Percentiles rank a stretch among this genome's conserved stretches.
Conservation (phyloP, 441 rosid species). For the Aleurites moluccanus region DNA sequence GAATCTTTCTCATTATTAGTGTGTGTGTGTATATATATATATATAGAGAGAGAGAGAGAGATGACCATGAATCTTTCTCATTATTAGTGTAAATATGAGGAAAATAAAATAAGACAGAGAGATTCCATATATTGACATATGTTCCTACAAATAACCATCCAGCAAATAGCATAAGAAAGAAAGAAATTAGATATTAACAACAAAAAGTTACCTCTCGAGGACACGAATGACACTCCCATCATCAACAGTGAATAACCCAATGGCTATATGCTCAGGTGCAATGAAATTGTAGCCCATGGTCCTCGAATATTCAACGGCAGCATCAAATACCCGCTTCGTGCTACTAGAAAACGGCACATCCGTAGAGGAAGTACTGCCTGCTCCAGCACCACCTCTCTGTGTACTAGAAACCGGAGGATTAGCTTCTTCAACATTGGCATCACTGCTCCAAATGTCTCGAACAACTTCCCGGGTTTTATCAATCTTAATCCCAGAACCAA, state of each 20-base stretch:
- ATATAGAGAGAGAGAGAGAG: no score
- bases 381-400: slow-evolving; percentile 24
- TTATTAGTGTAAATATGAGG: no score
- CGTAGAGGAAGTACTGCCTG: slow-evolving; percentile 36
- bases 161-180: not conserved
- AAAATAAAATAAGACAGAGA: not conserved
- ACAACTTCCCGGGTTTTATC: slow-evolving; percentile 73
- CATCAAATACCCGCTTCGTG: slow-evolving; percentile 85
- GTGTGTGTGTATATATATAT: no score
- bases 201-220: slow-evolving; percentile 55
- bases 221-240: slow-evolving; percentile 83
- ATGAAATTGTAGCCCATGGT: slow-evolving; percentile 74
- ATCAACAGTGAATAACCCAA: slow-evolving; percentile 82
- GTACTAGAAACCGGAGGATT: slow-evolving; percentile 27
- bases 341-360: slow-evolving; percentile 75
- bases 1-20: not conserved
- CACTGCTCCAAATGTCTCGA: slow-evolving; percentile 51
- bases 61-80: no score
- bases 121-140: not conserved
- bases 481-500: slow-evolving; percentile 63
- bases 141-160: not conserved
- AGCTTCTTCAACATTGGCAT: slow-evolving; percentile 25
- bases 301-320: slow-evolving; percentile 89
- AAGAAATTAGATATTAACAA: not conserved
- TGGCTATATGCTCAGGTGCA: slow-evolving; percentile 82